These are phyloP conservation scores for Diplogelasinospora grovesii DNA, from an alignment of 495 filamentous ascomycete genomes.

Conservation along the genomic window DNA sequence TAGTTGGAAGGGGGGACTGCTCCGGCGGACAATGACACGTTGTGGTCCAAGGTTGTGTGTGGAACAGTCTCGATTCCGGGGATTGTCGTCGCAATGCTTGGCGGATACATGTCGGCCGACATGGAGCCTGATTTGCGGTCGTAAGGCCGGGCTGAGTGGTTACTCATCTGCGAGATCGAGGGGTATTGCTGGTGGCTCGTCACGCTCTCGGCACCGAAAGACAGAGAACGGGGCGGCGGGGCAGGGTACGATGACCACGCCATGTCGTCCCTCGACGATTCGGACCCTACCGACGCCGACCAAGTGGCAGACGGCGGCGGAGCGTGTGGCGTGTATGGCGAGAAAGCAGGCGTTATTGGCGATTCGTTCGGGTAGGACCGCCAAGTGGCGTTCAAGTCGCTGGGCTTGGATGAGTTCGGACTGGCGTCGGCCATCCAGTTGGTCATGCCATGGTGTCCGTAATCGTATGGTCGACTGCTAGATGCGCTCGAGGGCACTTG, in stretches of 20 bases:
- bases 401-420: conserved; percentile 27
- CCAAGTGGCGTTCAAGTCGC: conserved; percentile 31
- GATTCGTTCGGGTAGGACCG: conserved; percentile 32
- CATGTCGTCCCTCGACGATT: conserved; percentile 27
- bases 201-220: conserved; percentile 35
- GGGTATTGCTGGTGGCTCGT: conserved; percentile 25
- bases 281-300: conserved; percentile 27
- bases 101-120: conserved; percentile 31
- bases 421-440: conserved; percentile 39
- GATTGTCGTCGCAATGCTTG: conserved; percentile 31
- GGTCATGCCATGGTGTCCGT: conserved; percentile 33
- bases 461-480: conserved; percentile 28
- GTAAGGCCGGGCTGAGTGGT: conserved; percentile 22
- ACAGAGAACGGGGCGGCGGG: conserved; percentile 36
- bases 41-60: conserved; percentile 25
- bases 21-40: conserved; percentile 35
- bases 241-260: conserved; percentile 35
- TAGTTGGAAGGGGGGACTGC: conserved; percentile 35
- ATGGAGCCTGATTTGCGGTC: conserved; percentile 30
- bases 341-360: conserved; percentile 34
- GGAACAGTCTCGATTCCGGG: conserved; percentile 31
- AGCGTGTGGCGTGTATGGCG: conserved; percentile 33
- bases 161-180: conserved; percentile 24
- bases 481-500: conserved; percentile 31
- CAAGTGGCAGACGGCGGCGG: conserved; percentile 34